Percentiles rank a stretch among this genome's conserved stretches.
phyloP scores from a whole-genome alignment of 192 early-diverging fungal species.

The Chytriomyces sp. region DNA sequence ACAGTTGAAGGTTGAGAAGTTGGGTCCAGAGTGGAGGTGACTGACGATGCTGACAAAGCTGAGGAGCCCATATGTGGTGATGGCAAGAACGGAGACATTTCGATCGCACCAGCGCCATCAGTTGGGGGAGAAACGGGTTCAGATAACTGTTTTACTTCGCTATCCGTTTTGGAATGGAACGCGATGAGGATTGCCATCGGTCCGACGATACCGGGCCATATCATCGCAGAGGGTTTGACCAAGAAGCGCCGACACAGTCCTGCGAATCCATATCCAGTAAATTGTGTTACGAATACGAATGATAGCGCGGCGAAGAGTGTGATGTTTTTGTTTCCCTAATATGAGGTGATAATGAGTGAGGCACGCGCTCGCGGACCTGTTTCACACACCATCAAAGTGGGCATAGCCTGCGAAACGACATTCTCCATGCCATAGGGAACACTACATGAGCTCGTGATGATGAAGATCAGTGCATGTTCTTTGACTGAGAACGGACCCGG shows the following conservation, averaged over 20 bases:
- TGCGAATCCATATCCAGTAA: constrained; percentile 67
- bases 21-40: too few relatives aligned
- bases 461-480: constrained; percentile 78
- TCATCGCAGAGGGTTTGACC: constrained; percentile 80
- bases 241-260: constrained; percentile 75
- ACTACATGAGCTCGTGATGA: constrained; percentile 66
- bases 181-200: constrained; percentile 29
- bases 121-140: too few relatives aligned
- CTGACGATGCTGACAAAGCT: too few relatives aligned
- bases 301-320: background rate
- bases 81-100: too few relatives aligned
- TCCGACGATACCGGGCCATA: constrained; percentile 79
- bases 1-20: background rate
- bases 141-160: background rate
- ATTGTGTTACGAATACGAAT: constrained; percentile 41
- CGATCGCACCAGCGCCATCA: too few relatives aligned
- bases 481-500: constrained; percentile 78
- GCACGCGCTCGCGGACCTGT: too few relatives aligned
- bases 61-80: too few relatives aligned
- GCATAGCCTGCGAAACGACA: constrained; percentile 26
- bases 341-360: too few relatives aligned
- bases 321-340: background rate
- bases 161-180: constrained; percentile 13
- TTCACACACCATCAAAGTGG: too few relatives aligned
- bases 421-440: constrained; percentile 56